A percentile compares a stretch with the other conserved stretches of the same genome.
phyloP scores from a whole-genome alignment of 768 basidiomycete species.

The Lenzites betulinus region DNA sequence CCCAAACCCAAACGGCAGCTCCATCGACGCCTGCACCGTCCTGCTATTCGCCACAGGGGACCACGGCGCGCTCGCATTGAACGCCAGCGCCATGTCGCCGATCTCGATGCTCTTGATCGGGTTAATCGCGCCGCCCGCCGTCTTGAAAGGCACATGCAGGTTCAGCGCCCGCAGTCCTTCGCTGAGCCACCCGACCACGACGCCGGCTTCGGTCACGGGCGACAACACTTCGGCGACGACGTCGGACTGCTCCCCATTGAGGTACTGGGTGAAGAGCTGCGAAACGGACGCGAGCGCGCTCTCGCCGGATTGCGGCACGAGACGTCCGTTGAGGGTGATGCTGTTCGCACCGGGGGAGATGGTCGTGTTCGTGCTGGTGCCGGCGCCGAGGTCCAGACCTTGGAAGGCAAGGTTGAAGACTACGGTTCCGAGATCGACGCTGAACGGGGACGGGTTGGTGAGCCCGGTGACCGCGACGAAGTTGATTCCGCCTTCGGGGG shows the following conservation, averaged over 20 bases:
- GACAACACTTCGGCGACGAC: slow-evolving; percentile 63
- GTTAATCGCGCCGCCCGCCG: slow-evolving; percentile 47
- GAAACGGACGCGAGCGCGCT: slow-evolving; percentile 53
- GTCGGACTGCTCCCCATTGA: slow-evolving; percentile 61
- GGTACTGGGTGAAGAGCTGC: slow-evolving; percentile 67
- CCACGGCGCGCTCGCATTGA: slow-evolving; percentile 57
- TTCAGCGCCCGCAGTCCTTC: slow-evolving; percentile 56
- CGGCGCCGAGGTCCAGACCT: slow-evolving; percentile 56
- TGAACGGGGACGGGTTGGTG: slow-evolving; percentile 66
- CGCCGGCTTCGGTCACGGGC: slow-evolving; percentile 57
- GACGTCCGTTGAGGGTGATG: slow-evolving; percentile 57
- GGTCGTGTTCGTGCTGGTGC: slow-evolving; percentile 50
- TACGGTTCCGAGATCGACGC: slow-evolving; percentile 68
- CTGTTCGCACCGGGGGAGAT: slow-evolving; percentile 56
- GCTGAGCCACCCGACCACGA: slow-evolving; percentile 66
- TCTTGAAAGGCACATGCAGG: slow-evolving; percentile 64
- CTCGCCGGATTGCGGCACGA: slow-evolving; percentile 53
- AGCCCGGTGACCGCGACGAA: slow-evolving; percentile 59
- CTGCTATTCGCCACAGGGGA: slow-evolving; percentile 56
- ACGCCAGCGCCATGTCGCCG: slow-evolving; percentile 56
- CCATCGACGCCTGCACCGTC: slow-evolving; percentile 61
- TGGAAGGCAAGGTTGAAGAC: slow-evolving; percentile 63
- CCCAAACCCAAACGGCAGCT: slow-evolving; percentile 71
- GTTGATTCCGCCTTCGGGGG: slow-evolving; percentile 66
- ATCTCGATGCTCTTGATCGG: slow-evolving; percentile 69